Base-by-base conservation (phyloP, 2,329 filamentous ascomycete genomes). In the Colletotrichum chlorophyti region DNA sequence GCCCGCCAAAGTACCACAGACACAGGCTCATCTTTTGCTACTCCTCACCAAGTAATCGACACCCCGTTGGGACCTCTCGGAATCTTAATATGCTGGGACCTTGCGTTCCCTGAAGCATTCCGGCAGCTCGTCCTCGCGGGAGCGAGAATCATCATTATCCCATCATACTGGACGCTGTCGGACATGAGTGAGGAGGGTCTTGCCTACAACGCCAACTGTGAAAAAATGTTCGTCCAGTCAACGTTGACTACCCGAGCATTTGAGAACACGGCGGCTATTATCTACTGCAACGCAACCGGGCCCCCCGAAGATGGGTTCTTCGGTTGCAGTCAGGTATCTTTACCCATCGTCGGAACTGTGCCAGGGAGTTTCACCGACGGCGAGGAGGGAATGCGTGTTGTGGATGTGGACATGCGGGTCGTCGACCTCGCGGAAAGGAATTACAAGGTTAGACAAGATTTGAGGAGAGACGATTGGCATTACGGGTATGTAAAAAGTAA, bases 21-120 rank as follows among this genome's bases (percentile, higher is more conserved):
- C 11, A 21, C 11, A 17, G 35, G 46, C 15, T 21, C 43, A 4
- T 23, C 35, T 14, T 4, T 29, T 6, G 9, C 24, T 10, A 68
- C 57, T 7, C 66, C 67, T 2, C 74, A 75, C 53, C 55, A 61
- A 9, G 67, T 68, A 15, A 68, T 74, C 57, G 58, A 70, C 41
- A 86, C 83, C 2, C 81, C 83, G 0, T 63, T 86, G 4, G 83
- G 83, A 1, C 81, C 78, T 60, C 79, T 84, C 3, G 83, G 84
- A 0, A 65, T 78, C 66, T 72, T 79, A 58, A 83, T 82, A 17
- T 86, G 84, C 70, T 86, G 83, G 83, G 83, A 86, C 60, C 66
- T 86, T 4, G 83, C 83, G 1, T 86, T 86, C 53, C 83, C 83
- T 0, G 83, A 86, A 69, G 83, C 83, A 0, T 86, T 85, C 63